These are phyloP conservation scores for Trichoderma sp. DNA, from an alignment of 2,329 filamentous ascomycete species.

Conservation along the genomic window DNA sequence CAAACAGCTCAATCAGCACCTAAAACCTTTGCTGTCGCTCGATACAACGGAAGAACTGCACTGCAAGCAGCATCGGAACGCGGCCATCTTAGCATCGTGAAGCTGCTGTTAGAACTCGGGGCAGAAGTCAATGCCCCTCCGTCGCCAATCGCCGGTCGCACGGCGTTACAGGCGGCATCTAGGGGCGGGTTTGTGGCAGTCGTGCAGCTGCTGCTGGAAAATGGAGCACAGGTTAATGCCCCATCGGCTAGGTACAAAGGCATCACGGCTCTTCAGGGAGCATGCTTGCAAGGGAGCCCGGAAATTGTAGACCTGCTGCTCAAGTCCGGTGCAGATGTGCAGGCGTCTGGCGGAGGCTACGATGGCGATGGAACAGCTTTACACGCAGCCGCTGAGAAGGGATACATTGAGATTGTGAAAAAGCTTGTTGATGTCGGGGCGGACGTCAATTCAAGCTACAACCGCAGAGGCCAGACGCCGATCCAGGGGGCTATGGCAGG, in stretches of 20 bases:
- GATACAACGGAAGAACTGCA: conserved; percentile 16
- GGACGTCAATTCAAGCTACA: conserved; percentile 35
- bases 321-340: conserved; percentile 32
- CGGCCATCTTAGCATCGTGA: conserved; percentile 20
- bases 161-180: conserved; percentile 40
- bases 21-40: conserved; percentile 1
- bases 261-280: conserved; percentile 42
- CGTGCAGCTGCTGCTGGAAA: conserved; percentile 30
- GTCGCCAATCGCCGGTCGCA: conserved; percentile 8
- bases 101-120: conserved; percentile 27
- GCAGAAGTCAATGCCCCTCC: conserved; percentile 36
- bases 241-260: conserved; percentile 38
- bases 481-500: conserved; percentile 39
- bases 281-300: conserved; percentile 33
- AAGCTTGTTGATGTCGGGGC: neutral
- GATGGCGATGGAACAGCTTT: conserved; percentile 21
- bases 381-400: conserved; percentile 25
- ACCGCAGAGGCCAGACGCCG: conserved; percentile 33
- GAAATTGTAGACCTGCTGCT: conserved; percentile 34
- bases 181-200: conserved; percentile 27
- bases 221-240: conserved; percentile 38
- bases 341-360: conserved; percentile 25
- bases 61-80: conserved; percentile 23
- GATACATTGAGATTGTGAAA: conserved; percentile 17
- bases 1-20: neutral